Base-by-base conservation (phyloP, 257 asterid species). In the Solanum tarapatanum region DNA sequence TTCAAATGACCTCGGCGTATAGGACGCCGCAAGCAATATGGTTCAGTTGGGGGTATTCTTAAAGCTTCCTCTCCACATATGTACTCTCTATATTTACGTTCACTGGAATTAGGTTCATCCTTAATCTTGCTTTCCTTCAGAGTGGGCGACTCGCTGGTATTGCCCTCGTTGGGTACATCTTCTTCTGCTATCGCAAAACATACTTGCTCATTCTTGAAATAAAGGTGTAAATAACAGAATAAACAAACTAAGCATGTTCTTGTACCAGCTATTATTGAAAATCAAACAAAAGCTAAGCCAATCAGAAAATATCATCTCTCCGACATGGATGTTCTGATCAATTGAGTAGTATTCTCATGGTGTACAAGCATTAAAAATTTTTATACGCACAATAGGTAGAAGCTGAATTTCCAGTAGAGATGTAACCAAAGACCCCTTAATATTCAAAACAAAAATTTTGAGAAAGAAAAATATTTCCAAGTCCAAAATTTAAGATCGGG, bases 1-100 rank as follows among this genome's bases (percentile, higher is more conserved):
- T 96, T 97, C 90, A 97, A 93, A 90, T 95, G 99, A 51, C 99
- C 99, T 90, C 99, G 92, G 87, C 99, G 99, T 87, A 97, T 93
- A 84, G 99, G 99, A 30, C 99, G 96, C 64, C 93, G 90, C 92
- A 97, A 94, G 92, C 98, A 92, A 92, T 97, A 97, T 85, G 98
- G 98, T 89, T 96, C 98, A 58, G 89, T 90, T 35, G 94, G 91
- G 76, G 98, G 90, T 88, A 95, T 94, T 93, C 92, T 91, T 84
- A 96, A 90, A 93, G 99, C 99, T 90, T 97, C 99, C 88, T 96
- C 99, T 76, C 99, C 99, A 91, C 91, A 94, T 80, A 97, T 95
- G 90, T 84, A 96, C 91, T 97, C 97, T 89, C 92, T 95, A 88
- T 93, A 92, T 87, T 88, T 93, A 55, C 88, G 91, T 90, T 90